These are phyloP conservation scores for Brettanomyces bruxellensis DNA, from an alignment of 805 yeast species.

Conservation along the genomic window DNA sequence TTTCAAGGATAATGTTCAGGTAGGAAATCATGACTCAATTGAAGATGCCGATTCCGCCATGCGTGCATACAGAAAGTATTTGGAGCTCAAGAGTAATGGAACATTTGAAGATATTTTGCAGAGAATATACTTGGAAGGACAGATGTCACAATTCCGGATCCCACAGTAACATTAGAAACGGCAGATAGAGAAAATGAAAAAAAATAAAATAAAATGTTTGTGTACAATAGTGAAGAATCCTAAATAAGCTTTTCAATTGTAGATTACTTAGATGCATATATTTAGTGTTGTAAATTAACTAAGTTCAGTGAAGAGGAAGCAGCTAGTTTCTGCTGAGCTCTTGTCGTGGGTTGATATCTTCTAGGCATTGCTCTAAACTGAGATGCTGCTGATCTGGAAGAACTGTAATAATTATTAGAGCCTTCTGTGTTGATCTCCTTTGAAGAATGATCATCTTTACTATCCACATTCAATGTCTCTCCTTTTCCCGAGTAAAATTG, in stretches of 20 bases:
- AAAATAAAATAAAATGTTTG: neutral
- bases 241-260: constrained; percentile 1
- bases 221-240: constrained; percentile 3
- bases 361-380: constrained; percentile 3
- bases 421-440: neutral
- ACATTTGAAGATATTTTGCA: constrained; percentile 54
- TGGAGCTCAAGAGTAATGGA: constrained; percentile 49
- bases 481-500: neutral
- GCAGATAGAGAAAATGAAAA: no score
- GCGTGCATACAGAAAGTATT: constrained; percentile 61
- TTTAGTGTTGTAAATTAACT: constrained; percentile 13
- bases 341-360: constrained; percentile 20
- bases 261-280: no score
- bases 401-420: neutral
- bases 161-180: constrained; percentile 21
- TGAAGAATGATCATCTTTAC: neutral
- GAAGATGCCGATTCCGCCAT: constrained; percentile 93
- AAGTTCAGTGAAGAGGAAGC: constrained; percentile 12
- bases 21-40: constrained; percentile 92
- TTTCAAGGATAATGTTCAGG: constrained; percentile 69
- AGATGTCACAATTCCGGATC: constrained; percentile 41
- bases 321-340: constrained; percentile 21
- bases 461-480: neutral
- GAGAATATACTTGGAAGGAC: constrained; percentile 65
- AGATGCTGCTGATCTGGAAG: neutral